Evolutionary conservation across 1,284 basidiomycete species (phyloP), one percentile per base, ranked within the genome.

Genomic region (Leccinum solheimii): DNA sequence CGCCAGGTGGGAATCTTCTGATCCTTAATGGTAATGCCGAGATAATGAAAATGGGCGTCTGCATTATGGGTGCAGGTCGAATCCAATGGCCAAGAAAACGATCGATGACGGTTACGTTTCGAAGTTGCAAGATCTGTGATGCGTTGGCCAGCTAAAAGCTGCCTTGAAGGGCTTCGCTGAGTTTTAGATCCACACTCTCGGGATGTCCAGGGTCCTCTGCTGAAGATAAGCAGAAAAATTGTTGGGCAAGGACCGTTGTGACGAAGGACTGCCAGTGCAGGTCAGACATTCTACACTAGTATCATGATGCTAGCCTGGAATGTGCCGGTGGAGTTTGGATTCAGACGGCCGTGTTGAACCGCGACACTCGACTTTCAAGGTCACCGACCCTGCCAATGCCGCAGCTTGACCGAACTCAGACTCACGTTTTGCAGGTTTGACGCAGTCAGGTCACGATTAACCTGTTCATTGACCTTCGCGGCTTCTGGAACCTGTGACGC

Each of bases 1-100:
- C 34, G 56, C 53, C 58, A 63, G 66, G 69, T 65, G 71, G 65
- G 72, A 72, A 73, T 63, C 58, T 30, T 55, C 54, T 45, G 38
- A 61, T 67, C 63, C 57, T 59, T 68, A 64, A 69, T 64, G 53
- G 65, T 23, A 59, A 59, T 43, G 16, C 48, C 19, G 19, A 23
- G 59, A 54, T 34, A 60, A 69, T 67, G 61, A 58, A 71, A 59
- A 21, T 53, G 62, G 58, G 59, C 58, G 40, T 59, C 61, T 61
- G 55, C 55, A 30, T 40, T 36, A 48, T 43, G 61, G 55, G 50
- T 36, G 13, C 34, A 52, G 52, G 56, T 38, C 50, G 52, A 53
- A 55, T 53, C 36, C 43, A 34, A 51, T 55, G 23, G 30, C 34
- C 43, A 21, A 23, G 38, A 36, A 48, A 52, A 50, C 55, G 48